Conservation (phyloP, 192 early-diverging fungal species). For the Phycomyces nitens region DNA sequence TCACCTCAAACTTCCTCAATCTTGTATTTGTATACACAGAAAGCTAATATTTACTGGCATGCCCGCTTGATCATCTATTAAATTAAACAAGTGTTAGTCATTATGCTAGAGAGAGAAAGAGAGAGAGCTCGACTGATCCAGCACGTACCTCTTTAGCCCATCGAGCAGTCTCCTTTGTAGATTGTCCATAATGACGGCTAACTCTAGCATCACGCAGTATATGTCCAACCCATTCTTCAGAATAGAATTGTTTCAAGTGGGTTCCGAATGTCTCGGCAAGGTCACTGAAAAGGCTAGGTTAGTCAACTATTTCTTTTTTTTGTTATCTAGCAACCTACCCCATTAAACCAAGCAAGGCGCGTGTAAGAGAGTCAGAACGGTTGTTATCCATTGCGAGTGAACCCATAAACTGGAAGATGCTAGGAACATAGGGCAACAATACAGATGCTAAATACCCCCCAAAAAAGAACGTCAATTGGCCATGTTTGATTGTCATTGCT, state of each 20-base stretch:
- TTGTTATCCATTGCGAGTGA: slow-evolving; percentile 60
- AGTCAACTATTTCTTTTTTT: background rate
- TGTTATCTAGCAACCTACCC: slow-evolving; percentile 53
- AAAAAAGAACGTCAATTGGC: slow-evolving; percentile 4
- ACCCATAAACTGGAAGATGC: slow-evolving; percentile 79
- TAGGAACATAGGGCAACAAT: slow-evolving; percentile 57
- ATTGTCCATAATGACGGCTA: slow-evolving; percentile 41
- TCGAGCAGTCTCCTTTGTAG: slow-evolving; percentile 60
- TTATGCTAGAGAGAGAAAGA: no score
- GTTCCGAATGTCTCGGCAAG: slow-evolving; percentile 87
- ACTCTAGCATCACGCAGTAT: slow-evolving; percentile 79
- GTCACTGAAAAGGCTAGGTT: slow-evolving; percentile 54
- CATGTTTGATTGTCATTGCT: background rate
- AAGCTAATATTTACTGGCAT: slow-evolving; percentile 16
- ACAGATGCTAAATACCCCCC: slow-evolving; percentile 62
- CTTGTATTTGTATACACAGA: background rate
- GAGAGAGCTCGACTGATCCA: no score
- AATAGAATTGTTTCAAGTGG: slow-evolving; percentile 62
- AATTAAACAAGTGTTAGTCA: slow-evolving; percentile 7
- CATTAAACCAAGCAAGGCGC: slow-evolving; percentile 82
- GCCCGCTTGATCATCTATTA: slow-evolving; percentile 27
- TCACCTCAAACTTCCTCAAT: no score
- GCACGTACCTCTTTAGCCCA: slow-evolving; percentile 68
- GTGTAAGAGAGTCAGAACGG: slow-evolving; percentile 64
- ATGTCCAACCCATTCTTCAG: slow-evolving; percentile 68